A percentile compares a stretch with the other conserved stretches of the same genome.
These are phyloP conservation scores for Pleurotus salmoneostramineus DNA, from an alignment of 768 basidiomycete genomes.

Conservation along the genomic window DNA sequence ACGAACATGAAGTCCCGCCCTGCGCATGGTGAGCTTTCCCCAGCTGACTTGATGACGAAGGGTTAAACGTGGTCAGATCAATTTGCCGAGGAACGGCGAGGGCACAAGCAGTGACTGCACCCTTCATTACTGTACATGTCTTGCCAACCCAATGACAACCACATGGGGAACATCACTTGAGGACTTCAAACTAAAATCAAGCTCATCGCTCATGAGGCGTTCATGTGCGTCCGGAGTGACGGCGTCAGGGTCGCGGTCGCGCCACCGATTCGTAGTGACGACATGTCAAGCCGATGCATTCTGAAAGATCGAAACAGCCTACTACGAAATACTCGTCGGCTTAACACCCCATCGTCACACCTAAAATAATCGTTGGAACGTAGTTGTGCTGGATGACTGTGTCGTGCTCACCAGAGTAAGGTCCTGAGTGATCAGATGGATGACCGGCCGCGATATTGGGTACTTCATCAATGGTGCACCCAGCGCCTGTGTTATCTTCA, in stretches of 20 bases:
- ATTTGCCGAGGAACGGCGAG: neutral
- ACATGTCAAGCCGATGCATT: too few species aligned
- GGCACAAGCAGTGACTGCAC: neutral
- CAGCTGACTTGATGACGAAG: neutral
- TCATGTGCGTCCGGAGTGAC: too few species aligned
- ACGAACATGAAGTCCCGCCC: too few species aligned
- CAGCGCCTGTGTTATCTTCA: conserved; percentile 50
- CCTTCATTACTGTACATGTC: neutral
- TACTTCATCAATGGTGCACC: conserved; percentile 43
- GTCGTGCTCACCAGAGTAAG: conserved; percentile 6
- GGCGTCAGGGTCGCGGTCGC: too few species aligned
- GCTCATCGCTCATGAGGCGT: neutral
- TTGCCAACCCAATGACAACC: neutral
- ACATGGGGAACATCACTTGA: neutral
- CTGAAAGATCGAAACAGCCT: too few species aligned
- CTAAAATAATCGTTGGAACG: neutral
- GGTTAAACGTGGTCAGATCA: neutral
- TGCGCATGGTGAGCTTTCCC: neutral
- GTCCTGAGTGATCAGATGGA: conserved; percentile 36
- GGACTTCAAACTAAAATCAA: neutral
- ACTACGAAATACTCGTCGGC: too few species aligned
- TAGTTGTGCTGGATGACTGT: neutral
- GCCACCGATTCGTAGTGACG: too few species aligned
- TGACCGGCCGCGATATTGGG: conserved; percentile 35
- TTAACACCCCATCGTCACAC: conserved; percentile 9